These are phyloP conservation scores for Phanerodontia chrysosporium DNA, from an alignment of 768 basidiomycete genomes.

Conservation along the genomic window DNA sequence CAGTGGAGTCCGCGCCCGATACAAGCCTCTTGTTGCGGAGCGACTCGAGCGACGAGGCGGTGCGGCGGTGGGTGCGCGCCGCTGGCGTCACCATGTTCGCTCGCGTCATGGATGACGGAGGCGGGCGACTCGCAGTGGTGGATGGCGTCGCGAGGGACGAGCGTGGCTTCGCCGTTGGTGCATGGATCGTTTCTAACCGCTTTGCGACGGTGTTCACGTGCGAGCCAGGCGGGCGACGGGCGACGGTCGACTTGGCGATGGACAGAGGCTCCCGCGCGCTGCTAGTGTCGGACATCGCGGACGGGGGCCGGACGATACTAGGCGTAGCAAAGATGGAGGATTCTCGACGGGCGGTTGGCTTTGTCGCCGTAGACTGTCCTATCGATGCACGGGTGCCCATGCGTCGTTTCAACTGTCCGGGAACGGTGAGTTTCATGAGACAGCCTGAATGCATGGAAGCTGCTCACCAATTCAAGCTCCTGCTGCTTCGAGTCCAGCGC, in stretches of 20 bases:
- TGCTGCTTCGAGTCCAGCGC: conserved; percentile 93
- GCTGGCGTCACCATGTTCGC: conserved; percentile 14
- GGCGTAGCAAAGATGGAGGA: conserved; percentile 58
- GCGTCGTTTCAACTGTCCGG: conserved; percentile 56
- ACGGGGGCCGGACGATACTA: conserved; percentile 47
- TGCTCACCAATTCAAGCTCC: conserved; percentile 80
- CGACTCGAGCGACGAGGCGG: conserved; percentile 26
- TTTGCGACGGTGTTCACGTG: conserved; percentile 14
- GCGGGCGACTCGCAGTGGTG: conserved; percentile 20
- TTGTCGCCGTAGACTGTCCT: conserved; percentile 43
- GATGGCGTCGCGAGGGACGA: conserved; percentile 2
- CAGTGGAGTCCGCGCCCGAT: conserved; percentile 21
- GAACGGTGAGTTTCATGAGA: no score
- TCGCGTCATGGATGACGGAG: conserved; percentile 18
- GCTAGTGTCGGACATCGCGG: conserved; percentile 49
- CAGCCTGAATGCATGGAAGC: conserved; percentile 6
- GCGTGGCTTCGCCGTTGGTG: conserved; percentile 28
- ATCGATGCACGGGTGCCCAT: conserved; percentile 52
- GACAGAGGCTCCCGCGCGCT: conserved; percentile 39
- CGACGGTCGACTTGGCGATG: conserved; percentile 33
- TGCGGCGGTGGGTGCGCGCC: conserved; percentile 13
- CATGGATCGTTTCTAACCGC: conserved; percentile 41
- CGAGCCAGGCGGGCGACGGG: conserved; percentile 43
- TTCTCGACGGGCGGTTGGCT: conserved; percentile 42
- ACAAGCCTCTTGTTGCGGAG: not conserved